Evolutionary conservation across 805 yeast species (phyloP).

Genomic region (Metschnikowia colocasiae): DNA sequence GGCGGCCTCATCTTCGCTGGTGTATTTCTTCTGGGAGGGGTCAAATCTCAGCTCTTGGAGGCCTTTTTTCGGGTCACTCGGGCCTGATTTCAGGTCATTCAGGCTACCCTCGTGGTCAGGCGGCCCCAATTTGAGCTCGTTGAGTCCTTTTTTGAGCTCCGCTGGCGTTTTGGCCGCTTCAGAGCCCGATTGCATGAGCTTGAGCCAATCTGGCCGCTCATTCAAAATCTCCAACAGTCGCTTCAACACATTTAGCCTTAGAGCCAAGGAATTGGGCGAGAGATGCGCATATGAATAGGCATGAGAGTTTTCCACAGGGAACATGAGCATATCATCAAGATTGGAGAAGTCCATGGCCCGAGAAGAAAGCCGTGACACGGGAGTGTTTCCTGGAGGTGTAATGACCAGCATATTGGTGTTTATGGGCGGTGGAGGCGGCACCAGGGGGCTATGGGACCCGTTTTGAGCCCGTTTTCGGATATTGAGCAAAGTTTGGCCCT

Average conservation of each 20-base stretch:
- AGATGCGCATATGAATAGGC: constrained; percentile 82
- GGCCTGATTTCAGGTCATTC: not conserved
- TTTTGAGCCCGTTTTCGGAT: not conserved
- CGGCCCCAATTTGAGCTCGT: not conserved
- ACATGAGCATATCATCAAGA: constrained; percentile 46
- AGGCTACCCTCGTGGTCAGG: not conserved
- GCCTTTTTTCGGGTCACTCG: no score
- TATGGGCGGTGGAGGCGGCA: not conserved
- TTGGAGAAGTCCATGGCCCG: constrained; percentile 11
- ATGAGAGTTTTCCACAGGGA: constrained; percentile 77
- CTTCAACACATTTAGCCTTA: constrained; percentile 68
- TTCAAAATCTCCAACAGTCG: constrained; percentile 71
- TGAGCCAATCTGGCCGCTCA: constrained; percentile 54
- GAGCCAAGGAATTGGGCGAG: constrained; percentile 75
- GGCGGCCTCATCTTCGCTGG: constrained; percentile 3
- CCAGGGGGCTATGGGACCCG: not conserved
- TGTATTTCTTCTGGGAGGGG: not conserved
- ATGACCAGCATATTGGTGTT: not conserved
- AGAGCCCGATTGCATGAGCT: constrained; percentile 13
- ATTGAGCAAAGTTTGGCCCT: constrained; percentile 1
- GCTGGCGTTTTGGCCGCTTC: not conserved
- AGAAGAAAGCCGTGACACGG: constrained; percentile 5
- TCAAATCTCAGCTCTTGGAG: no score
- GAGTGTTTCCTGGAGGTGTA: not conserved
- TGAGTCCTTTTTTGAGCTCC: not conserved